These are phyloP conservation scores for Hypericum androsaemum DNA, from an alignment of 345 rosid species.

Conservation along the genomic window DNA sequence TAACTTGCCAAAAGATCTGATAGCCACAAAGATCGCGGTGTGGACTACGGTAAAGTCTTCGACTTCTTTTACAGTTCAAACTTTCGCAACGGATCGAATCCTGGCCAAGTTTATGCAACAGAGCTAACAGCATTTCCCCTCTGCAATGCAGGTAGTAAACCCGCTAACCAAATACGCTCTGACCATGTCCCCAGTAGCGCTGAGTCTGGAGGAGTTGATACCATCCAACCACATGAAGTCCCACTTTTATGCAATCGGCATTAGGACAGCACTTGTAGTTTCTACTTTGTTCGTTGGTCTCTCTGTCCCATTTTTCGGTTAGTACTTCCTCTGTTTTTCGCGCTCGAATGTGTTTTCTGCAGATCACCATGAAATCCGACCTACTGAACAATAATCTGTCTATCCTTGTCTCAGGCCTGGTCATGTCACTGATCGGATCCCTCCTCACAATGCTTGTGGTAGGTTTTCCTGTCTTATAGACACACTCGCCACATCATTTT, in stretches of 20 bases:
- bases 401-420: conserved; percentile 41
- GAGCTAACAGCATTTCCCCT: too few relatives aligned
- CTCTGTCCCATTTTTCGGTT: conserved; percentile 82
- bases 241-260: conserved; percentile 46
- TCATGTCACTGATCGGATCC: conserved; percentile 10
- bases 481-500: background rate
- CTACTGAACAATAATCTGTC: too few relatives aligned
- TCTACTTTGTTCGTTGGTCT: conserved; percentile 79
- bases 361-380: background rate
- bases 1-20: conserved; percentile 72
- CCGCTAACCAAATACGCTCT: conserved; percentile 97
- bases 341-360: background rate
- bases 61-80: too few relatives aligned
- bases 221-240: conserved; percentile 52
- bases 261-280: conserved; percentile 63
- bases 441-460: conserved; percentile 4
- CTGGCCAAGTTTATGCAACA: too few relatives aligned
- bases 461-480: background rate
- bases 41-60: conserved; percentile 62
- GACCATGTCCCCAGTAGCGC: conserved; percentile 83
- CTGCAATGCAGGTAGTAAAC: conserved; percentile 58
- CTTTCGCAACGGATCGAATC: too few relatives aligned
- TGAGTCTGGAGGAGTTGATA: conserved; percentile 88
- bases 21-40: conserved; percentile 83
- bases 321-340: background rate